Base-by-base conservation (phyloP, 2,329 filamentous ascomycete species). In the Hypoxylon sp. region DNA sequence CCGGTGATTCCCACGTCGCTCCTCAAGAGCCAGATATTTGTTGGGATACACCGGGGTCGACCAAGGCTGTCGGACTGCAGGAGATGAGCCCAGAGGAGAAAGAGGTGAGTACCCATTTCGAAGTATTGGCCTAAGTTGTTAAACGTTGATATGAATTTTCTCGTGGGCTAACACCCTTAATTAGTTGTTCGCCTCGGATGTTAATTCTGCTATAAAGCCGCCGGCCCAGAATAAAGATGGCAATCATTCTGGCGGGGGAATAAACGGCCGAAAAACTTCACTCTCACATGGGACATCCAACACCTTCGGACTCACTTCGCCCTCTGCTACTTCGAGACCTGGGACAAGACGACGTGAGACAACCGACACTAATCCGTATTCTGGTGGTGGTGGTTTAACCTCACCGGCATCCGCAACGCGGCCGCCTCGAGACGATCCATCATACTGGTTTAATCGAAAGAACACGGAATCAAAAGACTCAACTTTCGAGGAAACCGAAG, bases 131-230 rank as follows among this genome's bases (percentile, higher is more conserved):
- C 19, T 23, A 11, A 28, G 21, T 41, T 38, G 28, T 14, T 9
- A 34, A n/a, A 5, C 17, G 23, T 51, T 32, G 6, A 45, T 9
- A 38, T 25, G 34, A 9, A n/a, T 17, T n/a, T n/a, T n/a, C 21
- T 50, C 14, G 70, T 74, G 73, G 71, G 66, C 72, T 77, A 69
- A 78, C 66, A 17, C 65, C 71, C 61, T 10, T 73, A 75, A 55
- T 79, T 60, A 97, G 91, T 83, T 92, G 69, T 98, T 98, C 80
- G 82, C 89, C 55, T 88, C 87, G 55, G 96, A 97, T 70, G 94
- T 99, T 77, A 99, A 98, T 79, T 98, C 96, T 36, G 92, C 94
- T 34, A 84, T 98, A 73, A 98, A 98, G 80, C 91, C 93, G 7
- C 92, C 93, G 19, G 88, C 89, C 32, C 91, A 93, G 75, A 95